Evolutionary conservation across 108 stramenopile genomes (phyloP), one percentile per base, ranked within the genome.

Genomic region (Fragilariopsis cylindrus): DNA sequence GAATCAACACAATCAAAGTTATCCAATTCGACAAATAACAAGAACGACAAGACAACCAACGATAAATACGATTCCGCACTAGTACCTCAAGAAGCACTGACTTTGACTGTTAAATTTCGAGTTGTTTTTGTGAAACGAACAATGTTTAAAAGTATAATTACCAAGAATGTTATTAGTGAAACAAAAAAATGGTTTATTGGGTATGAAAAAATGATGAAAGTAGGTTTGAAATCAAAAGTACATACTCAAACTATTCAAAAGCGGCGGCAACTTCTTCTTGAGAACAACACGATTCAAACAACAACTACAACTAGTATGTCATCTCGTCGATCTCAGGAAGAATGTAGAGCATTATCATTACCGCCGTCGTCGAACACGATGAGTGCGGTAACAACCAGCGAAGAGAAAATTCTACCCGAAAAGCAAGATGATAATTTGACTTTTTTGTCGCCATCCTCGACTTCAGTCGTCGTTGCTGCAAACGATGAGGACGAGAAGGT

Each of bases 51-150:
- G 2, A 48, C 4, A 8, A 1, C 42, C 4, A 21, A 60, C 58
- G 5, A 39, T 60, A 21, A n/a, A 57, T 15, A 39, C 66, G 11
- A 13, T 67, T n/a, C 47, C 42, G 54, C 48, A 41, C 13, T 57
- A 30, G 30, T 30, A 30, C 30, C 30, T 30, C 30, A 30, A 30
- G 30, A 30, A 30, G 30, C 71, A 42, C 62, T 86, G 21, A 65
- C 16, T 47, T 52, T 92, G 15, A 70, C 79, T 47, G 85, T 88
- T 7, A 75, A 46, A 7, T 87, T 79, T 74, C 70, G 81, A 7
- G 69, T 84, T 42, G 71, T 75, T 4, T 93, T 90, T 73, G 76
- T 68, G 8, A 93, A 93, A 69, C 60, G 76, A 15, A 87, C 88
- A 48, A 76, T 93, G 73, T 76, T 90, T 50, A 82, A 82, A 46